A percentile compares a stretch with the other conserved stretches of the same genome.
Evolutionary conservation across 2,329 filamentous ascomycete species (phyloP).

Genomic region (Biscogniauxia sp.): DNA sequence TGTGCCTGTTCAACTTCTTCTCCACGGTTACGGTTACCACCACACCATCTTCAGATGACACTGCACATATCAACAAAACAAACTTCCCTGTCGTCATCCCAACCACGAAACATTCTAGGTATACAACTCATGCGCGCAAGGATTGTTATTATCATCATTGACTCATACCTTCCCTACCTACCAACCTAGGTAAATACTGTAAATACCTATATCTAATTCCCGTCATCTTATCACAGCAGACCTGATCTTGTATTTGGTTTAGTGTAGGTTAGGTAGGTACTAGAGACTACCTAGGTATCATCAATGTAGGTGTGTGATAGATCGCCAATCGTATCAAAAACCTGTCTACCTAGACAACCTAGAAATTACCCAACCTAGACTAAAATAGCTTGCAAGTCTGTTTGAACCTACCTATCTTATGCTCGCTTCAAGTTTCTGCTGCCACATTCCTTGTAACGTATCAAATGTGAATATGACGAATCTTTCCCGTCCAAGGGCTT

Average conservation of each 20-base stretch:
- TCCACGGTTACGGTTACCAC: background rate
- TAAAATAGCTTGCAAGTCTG: too few species aligned
- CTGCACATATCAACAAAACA: too few species aligned
- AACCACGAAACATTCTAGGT: slow-evolving; percentile 23
- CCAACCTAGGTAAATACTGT: too few species aligned
- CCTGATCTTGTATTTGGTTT: background rate
- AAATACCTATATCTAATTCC: background rate
- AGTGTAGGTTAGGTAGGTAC: too few species aligned
- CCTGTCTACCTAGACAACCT: too few species aligned
- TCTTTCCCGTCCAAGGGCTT: background rate
- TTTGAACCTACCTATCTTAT: too few species aligned
- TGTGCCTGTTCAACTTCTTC: background rate
- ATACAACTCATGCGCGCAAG: slow-evolving; percentile 35
- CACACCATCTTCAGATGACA: slow-evolving; percentile 12
- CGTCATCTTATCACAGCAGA: background rate
- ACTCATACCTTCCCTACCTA: background rate
- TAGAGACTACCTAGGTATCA: too few species aligned
- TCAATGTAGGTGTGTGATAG: background rate
- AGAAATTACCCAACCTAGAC: too few species aligned
- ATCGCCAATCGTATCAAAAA: background rate
- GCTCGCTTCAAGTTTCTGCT: too few species aligned
- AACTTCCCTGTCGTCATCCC: slow-evolving; percentile 14
- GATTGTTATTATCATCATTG: background rate
- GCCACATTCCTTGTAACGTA: background rate
- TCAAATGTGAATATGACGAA: background rate